These are phyloP conservation scores for Rhizopogon vesiculosus DNA, from an alignment of 768 basidiomycete genomes.

Conservation along the genomic window DNA sequence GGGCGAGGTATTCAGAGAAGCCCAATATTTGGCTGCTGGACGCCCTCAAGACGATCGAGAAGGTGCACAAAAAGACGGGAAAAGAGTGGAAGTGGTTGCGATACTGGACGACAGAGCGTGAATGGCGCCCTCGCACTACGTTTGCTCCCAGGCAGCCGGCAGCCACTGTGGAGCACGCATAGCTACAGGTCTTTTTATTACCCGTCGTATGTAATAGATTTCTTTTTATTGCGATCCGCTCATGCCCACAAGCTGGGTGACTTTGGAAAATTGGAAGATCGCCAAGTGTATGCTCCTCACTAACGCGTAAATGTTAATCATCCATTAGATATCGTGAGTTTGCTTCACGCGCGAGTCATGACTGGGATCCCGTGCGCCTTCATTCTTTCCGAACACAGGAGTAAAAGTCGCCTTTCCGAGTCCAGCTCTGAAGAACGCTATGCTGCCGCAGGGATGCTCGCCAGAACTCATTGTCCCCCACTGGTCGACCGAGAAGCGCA, in stretches of 20 bases:
- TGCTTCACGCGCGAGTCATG: too few relatives aligned
- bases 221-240: not conserved
- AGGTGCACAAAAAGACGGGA: slow-evolving; percentile 24
- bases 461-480: slow-evolving; percentile 34
- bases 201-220: not conserved
- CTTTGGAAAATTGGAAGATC: not conserved
- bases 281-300: not conserved
- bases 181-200: not conserved
- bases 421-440: slow-evolving; percentile 5
- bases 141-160: not conserved
- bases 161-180: slow-evolving; percentile 1
- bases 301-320: too few relatives aligned
- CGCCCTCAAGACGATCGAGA: slow-evolving; percentile 32
- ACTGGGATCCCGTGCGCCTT: too few relatives aligned
- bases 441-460: slow-evolving; percentile 28
- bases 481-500: slow-evolving; percentile 34
- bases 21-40: slow-evolving; percentile 34
- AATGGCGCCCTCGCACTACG: not conserved
- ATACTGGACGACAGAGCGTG: slow-evolving; percentile 13
- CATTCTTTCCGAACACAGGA: not conserved
- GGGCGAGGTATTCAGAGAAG: slow-evolving; percentile 24
- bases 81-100: slow-evolving; percentile 20
- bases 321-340: too few relatives aligned
- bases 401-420: slow-evolving; percentile 1
- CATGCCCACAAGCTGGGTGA: not conserved